Percentiles rank a stretch among this genome's conserved stretches.
Evolutionary conservation across 2,329 filamentous ascomycete genomes (phyloP).

Genomic region (Scedosporium minutisporum): DNA sequence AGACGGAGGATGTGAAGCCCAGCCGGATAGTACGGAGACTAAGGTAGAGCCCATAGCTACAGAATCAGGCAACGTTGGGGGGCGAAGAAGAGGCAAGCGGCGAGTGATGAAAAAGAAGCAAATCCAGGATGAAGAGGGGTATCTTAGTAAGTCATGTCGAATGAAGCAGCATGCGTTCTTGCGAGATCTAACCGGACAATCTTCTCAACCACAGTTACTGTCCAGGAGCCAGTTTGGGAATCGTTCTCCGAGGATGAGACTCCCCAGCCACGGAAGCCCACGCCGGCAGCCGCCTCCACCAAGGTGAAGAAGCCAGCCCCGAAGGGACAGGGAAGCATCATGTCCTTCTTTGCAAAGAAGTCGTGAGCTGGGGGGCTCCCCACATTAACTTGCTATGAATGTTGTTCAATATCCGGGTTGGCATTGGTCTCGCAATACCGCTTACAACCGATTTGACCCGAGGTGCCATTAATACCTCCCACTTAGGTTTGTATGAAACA

Average conservation of each 20-base stretch:
- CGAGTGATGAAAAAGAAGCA: constrained; percentile 83
- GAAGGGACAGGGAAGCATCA: constrained; percentile 73
- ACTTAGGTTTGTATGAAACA: too few relatives aligned
- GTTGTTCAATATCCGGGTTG: too few relatives aligned
- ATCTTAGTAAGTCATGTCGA: constrained; percentile 56
- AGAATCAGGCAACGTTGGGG: constrained; percentile 42
- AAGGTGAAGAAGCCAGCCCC: constrained; percentile 46
- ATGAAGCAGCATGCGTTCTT: not conserved
- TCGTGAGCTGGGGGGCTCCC: constrained; percentile 17
- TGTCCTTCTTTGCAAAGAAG: constrained; percentile 87
- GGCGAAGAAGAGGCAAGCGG: constrained; percentile 65
- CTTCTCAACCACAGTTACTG: constrained; percentile 53
- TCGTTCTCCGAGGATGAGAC: constrained; percentile 86
- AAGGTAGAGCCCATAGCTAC: constrained; percentile 38
- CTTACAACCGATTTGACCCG: too few relatives aligned
- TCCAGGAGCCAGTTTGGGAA: constrained; percentile 78
- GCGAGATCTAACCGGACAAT: constrained; percentile 5
- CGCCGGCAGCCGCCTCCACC: constrained; percentile 30
- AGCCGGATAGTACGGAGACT: constrained; percentile 22
- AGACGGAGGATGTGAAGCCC: not conserved
- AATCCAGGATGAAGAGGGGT: constrained; percentile 79
- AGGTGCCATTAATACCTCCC: too few relatives aligned
- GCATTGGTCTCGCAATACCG: too few relatives aligned
- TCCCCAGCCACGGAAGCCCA: constrained; percentile 38
- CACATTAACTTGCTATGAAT: too few relatives aligned